Base-by-base conservation (phyloP, 768 basidiomycete genomes). In the Imleria badia region DNA sequence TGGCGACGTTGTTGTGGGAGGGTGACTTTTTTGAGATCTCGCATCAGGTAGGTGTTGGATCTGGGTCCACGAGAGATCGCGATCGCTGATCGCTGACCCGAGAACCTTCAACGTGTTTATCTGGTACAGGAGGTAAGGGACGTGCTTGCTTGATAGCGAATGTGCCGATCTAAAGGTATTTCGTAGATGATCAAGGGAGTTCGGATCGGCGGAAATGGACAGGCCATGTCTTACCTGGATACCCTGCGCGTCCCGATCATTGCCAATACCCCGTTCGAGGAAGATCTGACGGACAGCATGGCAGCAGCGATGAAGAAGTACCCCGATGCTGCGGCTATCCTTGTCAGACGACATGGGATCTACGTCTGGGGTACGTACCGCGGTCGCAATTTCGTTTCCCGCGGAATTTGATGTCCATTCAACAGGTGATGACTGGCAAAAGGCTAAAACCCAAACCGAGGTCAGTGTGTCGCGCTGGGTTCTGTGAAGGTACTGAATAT, bases 181-280 rank as follows among this genome's bases (percentile, higher is more conserved):
- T 42, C 7, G 20, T 22, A 94, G 84, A 94, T 94, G 93, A 95
- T 94, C 68, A 95, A 95, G 69, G 93, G 92, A 22, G 82, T 95
- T 41, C 81, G 91, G 11, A 66, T 84, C 15, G 88, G 82, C 6
- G 92, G 93, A 12, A 84, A 78, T n/a, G 90, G 89, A 2, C 70
- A 73, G n/a, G 81, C 90, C 0, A 66, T 93, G 58, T 86, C 88
- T 1, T 94, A 92, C 70, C 82, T 92, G 48, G 91, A 95, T 70
- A 94, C 89, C 5, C 79, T 94, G 10, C 84, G 83, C 48, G 75
- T 95, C 3, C 93, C 92, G 0, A 94, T 95, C 65, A 95, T 94
- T 55, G 87, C 91, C 61, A 95, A 94, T 64, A 95, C 93, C 1
- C 92, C 92, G 6, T 79, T 89, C 55, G 93, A 95, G 68, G 92